phyloP scores from a whole-genome alignment of 2,329 filamentous ascomycete genomes.

The Knufia petricola region DNA sequence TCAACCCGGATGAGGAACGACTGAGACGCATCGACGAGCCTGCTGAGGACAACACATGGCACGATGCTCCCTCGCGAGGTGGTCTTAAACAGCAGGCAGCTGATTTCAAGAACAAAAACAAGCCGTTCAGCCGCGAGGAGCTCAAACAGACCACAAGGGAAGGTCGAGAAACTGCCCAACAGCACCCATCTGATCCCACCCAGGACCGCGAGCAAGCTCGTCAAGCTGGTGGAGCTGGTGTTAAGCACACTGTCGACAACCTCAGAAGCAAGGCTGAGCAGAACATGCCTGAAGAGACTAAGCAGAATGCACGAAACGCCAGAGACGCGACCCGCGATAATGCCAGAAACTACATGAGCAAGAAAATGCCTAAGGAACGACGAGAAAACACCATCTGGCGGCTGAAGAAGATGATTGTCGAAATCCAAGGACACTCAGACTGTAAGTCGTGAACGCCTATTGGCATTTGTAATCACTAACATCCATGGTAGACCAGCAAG shows the following conservation, averaged over 20 bases:
- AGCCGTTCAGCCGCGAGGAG: constrained; percentile 49
- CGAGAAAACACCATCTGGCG: constrained; percentile 87
- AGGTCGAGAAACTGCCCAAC: constrained; percentile 45
- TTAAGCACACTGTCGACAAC: constrained; percentile 27
- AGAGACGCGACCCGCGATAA: constrained; percentile 34
- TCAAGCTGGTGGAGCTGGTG: constrained; percentile 30
- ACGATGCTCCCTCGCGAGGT: constrained; percentile 65
- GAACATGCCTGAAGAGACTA: constrained; percentile 55
- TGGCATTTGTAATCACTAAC: constrained; percentile 18
- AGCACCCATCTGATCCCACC: constrained; percentile 26
- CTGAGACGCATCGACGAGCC: constrained; percentile 70
- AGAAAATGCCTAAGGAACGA: constrained; percentile 85
- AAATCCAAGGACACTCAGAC: constrained; percentile 90
- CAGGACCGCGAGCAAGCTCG: not conserved
- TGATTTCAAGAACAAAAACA: constrained; percentile 47
- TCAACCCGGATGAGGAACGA: constrained; percentile 70
- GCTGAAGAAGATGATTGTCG: constrained; percentile 94
- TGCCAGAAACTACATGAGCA: constrained; percentile 64
- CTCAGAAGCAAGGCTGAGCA: constrained; percentile 50
- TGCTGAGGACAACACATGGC: constrained; percentile 87
- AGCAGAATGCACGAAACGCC: constrained; percentile 31
- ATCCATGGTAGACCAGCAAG: constrained; percentile 55
- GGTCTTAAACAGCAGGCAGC: constrained; percentile 61
- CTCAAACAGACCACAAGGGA: constrained; percentile 50
- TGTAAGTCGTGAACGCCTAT: constrained; percentile 42